Evolutionary conservation across 805 yeast genomes (phyloP), one percentile per base, ranked within the genome.

Genomic region (Metschnikowia dekortorum): DNA sequence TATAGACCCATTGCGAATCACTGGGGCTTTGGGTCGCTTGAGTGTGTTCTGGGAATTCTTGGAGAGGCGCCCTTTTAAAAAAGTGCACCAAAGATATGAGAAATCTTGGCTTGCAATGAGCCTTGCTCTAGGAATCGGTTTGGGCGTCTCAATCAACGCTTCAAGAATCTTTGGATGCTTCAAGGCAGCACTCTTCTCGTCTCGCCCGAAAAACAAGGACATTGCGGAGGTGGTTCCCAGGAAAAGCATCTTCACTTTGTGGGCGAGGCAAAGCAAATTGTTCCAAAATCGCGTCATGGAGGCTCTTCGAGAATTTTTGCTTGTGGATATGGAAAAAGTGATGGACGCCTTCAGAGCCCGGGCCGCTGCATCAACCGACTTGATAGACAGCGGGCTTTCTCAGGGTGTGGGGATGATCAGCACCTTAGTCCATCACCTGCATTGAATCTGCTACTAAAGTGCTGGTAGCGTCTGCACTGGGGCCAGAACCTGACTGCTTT

Each of bases 51-150:
- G 39, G 8, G 29, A 31, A 6, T 39, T 29, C 6, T 29, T 58
- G 39, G 52, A 55, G 35, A 49, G 50, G 31, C 29, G 30, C 30
- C 10, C 33, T 33, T 29, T 31, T 16, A 8, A 18, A 7, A 10
- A 41, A 7, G 28, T 26, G 18, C 34, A n/a, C 14, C 8, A 32
- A 11, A 5, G 22, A 4, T 29, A 37, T 13, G 56, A 48, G 9
- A 39, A 50, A 3, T 36, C 51, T 4, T 53, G 53, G 56, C 40
- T 69, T 9, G 26, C 70, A 5, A 69, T 68, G 44, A 61, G 73
- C 49, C 70, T 72, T 51, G 56, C 71, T 1, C 30, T 71, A 22
- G 76, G 76, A 1, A 57, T 71, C 34, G 73, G 75, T 1, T 56
- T 73, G 16, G 76, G 77, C 1, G 50, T 53, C 8, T 32, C 57